These are phyloP conservation scores for Hypoxylon fuscum DNA, from an alignment of 495 filamentous ascomycete genomes.

Conservation along the genomic window DNA sequence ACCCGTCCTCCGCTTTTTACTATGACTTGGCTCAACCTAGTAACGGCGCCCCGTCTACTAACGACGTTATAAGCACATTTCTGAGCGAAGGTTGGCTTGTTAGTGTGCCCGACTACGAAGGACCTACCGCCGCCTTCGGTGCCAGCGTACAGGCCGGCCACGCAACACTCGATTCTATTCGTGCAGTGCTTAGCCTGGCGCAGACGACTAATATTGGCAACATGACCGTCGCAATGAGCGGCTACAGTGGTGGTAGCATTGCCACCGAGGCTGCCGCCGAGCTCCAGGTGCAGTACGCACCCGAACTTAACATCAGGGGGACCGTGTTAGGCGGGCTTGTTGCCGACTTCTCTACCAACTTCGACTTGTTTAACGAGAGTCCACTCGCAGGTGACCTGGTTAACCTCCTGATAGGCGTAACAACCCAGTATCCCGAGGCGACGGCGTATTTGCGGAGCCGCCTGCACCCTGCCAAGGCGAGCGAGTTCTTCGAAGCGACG, in stretches of 20 bases:
- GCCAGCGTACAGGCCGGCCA: conserved; percentile 54
- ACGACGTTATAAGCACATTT: too few species aligned
- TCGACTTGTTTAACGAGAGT: conserved; percentile 33
- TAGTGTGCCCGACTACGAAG: conserved; percentile 59
- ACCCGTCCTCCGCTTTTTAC: conserved; percentile 40
- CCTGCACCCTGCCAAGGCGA: conserved; percentile 32
- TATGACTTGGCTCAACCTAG: conserved; percentile 37
- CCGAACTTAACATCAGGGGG: conserved; percentile 61
- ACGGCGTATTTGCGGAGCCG: conserved; percentile 26
- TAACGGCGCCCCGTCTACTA: too few species aligned
- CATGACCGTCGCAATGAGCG: conserved; percentile 52
- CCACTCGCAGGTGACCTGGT: conserved; percentile 38
- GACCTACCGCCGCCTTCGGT: conserved; percentile 52
- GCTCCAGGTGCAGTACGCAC: conserved; percentile 62
- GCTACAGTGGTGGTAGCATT: conserved; percentile 65
- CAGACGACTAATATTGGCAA: conserved; percentile 13
- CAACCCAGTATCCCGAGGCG: conserved; percentile 38
- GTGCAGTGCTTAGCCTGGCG: conserved; percentile 47
- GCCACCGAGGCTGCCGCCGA: conserved; percentile 64
- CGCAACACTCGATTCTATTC: conserved; percentile 57
- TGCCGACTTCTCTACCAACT: conserved; percentile 42
- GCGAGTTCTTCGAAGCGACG: conserved; percentile 42
- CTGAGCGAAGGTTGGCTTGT: conserved; percentile 62
- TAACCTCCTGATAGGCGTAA: conserved; percentile 39
- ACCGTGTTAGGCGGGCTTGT: conserved; percentile 59